Evolutionary conservation across 2,329 filamentous ascomycete species (phyloP), one percentile per base, ranked within the genome.

Genomic region (Botryotinia narcissicola): DNA sequence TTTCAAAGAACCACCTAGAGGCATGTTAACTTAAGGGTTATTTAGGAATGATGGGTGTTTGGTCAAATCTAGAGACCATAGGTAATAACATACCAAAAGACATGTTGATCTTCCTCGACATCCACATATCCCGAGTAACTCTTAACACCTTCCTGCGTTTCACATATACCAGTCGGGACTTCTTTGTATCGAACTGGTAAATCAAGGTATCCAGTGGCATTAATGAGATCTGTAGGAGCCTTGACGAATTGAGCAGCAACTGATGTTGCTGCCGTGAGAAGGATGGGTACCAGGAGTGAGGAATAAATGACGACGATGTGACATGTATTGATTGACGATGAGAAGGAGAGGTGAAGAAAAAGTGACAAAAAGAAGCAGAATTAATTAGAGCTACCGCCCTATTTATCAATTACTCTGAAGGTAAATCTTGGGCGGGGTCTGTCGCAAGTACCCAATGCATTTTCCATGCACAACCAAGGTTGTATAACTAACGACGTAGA

Each of bases 101-200:
- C 82, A 77, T 84, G 84, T 74, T 84, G 75, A 73, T 83, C 76
- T 70, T 80, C 79, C 3, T 77, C 79, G 6, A 85, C 81, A 78
- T 85, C 84, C 42, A 82, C 83, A 76, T 84, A 85, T 12, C 84
- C 84, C 48, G 82, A 82, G 75, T 81, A 85, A 74, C 81, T 82
- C 78, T 83, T 84, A 57, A 85, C 83, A 35, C 79, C 72, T 1
- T 82, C 82, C 75, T 83, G 81, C 35, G 82, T 78, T 78, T 86
- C 84, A 76, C 85, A 86, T 60, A 84, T 85, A 25, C 84, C 84
- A 3, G 81, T 79, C 0, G 84, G 84, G 0, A 86, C 85, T 75
- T 85, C 79, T 76, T 86, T 87, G 79, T 85, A 87, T 48, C 85
- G 81, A 35, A 86, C 83, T 0, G 82, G 81, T 59, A 86, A 77